Conservation (phyloP, 768 basidiomycete genomes). For the Coprinopsis sp. region DNA sequence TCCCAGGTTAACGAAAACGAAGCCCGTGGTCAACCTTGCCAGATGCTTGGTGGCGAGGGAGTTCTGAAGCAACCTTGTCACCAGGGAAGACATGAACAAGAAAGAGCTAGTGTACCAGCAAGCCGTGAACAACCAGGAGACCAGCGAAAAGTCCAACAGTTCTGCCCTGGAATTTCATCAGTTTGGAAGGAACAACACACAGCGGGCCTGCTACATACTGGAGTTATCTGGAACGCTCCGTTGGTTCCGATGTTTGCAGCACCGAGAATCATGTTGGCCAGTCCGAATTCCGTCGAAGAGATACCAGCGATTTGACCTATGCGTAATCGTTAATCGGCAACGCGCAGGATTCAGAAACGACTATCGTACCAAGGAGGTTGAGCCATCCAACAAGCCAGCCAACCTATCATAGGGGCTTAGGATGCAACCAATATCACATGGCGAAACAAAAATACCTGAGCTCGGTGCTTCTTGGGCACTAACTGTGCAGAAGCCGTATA, state of each 20-base stretch:
- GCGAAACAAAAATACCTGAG: constrained; percentile 40
- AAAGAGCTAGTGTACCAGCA: constrained; percentile 42
- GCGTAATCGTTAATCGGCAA: constrained; percentile 7
- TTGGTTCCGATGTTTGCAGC: constrained; percentile 63
- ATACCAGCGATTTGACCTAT: constrained; percentile 78
- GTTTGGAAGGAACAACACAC: neutral
- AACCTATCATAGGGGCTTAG: no score
- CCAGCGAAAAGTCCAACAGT: constrained; percentile 74
- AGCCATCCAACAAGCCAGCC: constrained; percentile 83
- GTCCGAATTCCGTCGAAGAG: constrained; percentile 82
- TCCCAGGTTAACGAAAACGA: constrained; percentile 87
- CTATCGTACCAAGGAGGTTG: constrained; percentile 61
- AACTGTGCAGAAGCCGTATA: constrained; percentile 82
- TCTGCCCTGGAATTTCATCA: constrained; percentile 43
- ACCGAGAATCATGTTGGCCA: constrained; percentile 76
- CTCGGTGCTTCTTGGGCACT: constrained; percentile 58
- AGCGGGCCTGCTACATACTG: constrained; percentile 21
- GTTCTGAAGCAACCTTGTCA: constrained; percentile 36
- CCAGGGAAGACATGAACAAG: neutral
- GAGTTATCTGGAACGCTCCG: constrained; percentile 55
- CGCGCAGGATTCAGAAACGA: neutral
- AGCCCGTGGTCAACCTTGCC: constrained; percentile 66
- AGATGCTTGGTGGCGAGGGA: constrained; percentile 72
- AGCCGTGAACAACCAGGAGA: constrained; percentile 72
- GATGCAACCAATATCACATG: no score